Conservation (phyloP, 495 filamentous ascomycete species). For the Penicillium flavigenum region DNA sequence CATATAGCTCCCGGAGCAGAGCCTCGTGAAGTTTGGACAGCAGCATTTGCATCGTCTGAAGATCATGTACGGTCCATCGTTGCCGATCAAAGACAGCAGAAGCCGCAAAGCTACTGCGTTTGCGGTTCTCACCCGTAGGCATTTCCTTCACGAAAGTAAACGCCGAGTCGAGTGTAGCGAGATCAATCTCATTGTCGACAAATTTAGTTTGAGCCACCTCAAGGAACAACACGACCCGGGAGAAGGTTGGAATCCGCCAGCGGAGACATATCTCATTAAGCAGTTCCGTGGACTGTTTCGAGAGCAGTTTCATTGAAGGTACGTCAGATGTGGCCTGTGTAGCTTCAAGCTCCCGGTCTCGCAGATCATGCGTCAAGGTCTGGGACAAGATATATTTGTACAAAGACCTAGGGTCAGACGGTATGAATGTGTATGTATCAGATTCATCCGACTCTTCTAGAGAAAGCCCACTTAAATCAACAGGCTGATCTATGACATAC, state of each 20-base stretch:
- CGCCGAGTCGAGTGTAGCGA: slow-evolving; percentile 76
- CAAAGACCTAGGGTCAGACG: slow-evolving; percentile 75
- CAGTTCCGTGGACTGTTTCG: slow-evolving; percentile 78
- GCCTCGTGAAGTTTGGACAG: slow-evolving; percentile 76
- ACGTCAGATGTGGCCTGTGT: slow-evolving; percentile 52
- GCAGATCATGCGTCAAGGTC: slow-evolving; percentile 67
- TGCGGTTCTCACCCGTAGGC: slow-evolving; percentile 49
- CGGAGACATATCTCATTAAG: slow-evolving; percentile 80
- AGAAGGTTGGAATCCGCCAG: slow-evolving; percentile 88
- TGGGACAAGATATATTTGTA: slow-evolving; percentile 77
- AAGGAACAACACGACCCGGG: slow-evolving; percentile 75
- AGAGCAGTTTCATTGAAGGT: slow-evolving; percentile 64
- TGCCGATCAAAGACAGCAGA: slow-evolving; percentile 55
- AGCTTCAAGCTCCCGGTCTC: slow-evolving; percentile 55
- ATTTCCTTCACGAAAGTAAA: slow-evolving; percentile 79
- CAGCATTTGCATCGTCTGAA: slow-evolving; percentile 69
- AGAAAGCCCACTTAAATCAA: slow-evolving; percentile 72
- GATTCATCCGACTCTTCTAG: slow-evolving; percentile 51
- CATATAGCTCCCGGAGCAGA: slow-evolving; percentile 83
- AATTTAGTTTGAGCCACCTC: slow-evolving; percentile 86
- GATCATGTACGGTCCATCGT: slow-evolving; percentile 81
- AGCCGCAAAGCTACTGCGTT: slow-evolving; percentile 46
- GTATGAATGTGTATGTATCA: slow-evolving; percentile 81
- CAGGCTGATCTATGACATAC: slow-evolving; percentile 74
- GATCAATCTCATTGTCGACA: slow-evolving; percentile 76